phyloP scores from a whole-genome alignment of 192 early-diverging fungal genomes.

The Linnemannia exigua region DNA sequence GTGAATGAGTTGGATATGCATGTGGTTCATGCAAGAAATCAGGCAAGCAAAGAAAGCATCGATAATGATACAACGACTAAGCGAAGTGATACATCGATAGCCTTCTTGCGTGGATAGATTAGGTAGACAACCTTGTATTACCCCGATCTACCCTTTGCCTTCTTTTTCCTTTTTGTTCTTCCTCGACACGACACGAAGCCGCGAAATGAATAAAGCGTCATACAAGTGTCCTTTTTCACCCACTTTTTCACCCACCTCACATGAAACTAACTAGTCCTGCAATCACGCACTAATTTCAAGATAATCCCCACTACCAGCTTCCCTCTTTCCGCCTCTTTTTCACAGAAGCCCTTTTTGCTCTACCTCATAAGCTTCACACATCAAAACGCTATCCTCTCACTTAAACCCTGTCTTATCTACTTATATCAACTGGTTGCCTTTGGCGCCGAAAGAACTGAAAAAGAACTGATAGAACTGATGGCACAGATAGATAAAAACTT shows the following conservation, averaged over 20 bases:
- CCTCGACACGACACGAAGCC: no score
- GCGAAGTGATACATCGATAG: no score
- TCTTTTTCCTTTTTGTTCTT: neutral
- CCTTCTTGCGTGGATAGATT: no score
- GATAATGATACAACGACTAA: neutral
- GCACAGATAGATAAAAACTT: no score
- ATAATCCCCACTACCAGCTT: no score
- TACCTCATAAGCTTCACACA: neutral
- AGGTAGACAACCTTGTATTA: no score
- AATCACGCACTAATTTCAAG: neutral
- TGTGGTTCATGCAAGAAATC: neutral
- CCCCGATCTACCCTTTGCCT: neutral
- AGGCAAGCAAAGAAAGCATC: neutral
- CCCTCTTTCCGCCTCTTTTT: no score
- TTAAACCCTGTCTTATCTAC: no score
- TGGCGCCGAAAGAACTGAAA: neutral
- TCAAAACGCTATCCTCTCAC: neutral
- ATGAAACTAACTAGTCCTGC: neutral
- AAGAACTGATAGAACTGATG: constrained; percentile 9
- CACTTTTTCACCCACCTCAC: no score
- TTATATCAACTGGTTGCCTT: no score
- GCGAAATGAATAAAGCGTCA: no score
- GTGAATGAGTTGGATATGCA: neutral
- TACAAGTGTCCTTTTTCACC: no score
- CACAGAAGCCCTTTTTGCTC: neutral